Evolutionary conservation across 176 grass and related monocot genomes (phyloP), one percentile per base, ranked within the genome.

Genomic region (Carex cristatella): DNA sequence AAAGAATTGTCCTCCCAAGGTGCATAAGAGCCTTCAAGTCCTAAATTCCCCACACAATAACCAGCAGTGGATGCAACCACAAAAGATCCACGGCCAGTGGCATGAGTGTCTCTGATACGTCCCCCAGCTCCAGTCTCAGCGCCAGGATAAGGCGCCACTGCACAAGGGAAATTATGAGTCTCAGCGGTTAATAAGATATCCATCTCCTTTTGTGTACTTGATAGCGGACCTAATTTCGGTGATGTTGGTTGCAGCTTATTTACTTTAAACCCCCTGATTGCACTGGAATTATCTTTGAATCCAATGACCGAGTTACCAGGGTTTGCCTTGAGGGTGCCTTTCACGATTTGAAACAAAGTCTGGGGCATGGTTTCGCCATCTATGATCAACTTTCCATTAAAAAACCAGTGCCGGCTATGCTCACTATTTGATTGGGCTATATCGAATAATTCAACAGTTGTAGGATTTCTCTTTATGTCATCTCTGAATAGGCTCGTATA

Each of bases 111-210:
- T 75, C 94, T 92, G 78, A 94, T 94, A 72, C 92, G 92, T 0
- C 94, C 94, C 84, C 92, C 94, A 84, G 88, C 94, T 82, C 94
- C 92, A 38, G 90, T 94, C 73, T 97, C 94, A 9, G 94, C 94
- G 48, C 90, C 92, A 69, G 90, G 94, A 51, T 88, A 97, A 86
- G 92, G 94, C 11, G 92, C 94, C 64, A 97, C 87, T 70, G 94
- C 94, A 89, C 94, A 97, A 14, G 94, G 94, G 68, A 97, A 97
- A 87, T 94, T 97, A 87, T 97, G 94, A 13, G 94, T 97, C 88
- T 97, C 94, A 75, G 92, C 88, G 49, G 94, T 97, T 49, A 97
- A 94, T 57, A 94, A 84, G 85, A 97, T 89, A 79, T 94, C 94
- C 84, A 97, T 87, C 38, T 97, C 92, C 2, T 73, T 73, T 66